Conservation (phyloP, 805 yeast species). For the Spathaspora arborariae region DNA sequence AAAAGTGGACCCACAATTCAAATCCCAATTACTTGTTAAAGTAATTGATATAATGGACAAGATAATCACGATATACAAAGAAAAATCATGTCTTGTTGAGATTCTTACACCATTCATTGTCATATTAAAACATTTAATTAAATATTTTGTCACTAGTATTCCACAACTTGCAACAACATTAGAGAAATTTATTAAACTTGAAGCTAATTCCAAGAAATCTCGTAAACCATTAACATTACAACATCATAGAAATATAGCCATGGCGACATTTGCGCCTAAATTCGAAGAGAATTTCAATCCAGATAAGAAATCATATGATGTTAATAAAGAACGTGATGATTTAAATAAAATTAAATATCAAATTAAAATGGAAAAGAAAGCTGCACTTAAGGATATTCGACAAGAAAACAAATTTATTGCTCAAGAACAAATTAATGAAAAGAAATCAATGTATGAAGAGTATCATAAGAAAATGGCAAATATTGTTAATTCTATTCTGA, state of each 20-base stretch:
- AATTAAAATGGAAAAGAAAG: constrained; percentile 88
- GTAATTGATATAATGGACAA: constrained; percentile 28
- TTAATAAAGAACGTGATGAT: constrained; percentile 73
- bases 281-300: constrained; percentile 96
- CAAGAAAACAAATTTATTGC: constrained; percentile 85
- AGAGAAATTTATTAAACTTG: constrained; percentile 46
- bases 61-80: constrained; percentile 51
- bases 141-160: constrained; percentile 27
- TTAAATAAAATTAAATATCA: constrained; percentile 76
- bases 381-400: constrained; percentile 84
- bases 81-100: constrained; percentile 58
- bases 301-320: constrained; percentile 87
- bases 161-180: constrained; percentile 40
- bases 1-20: constrained; percentile 10
- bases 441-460: constrained; percentile 67
- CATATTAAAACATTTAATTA: constrained; percentile 39
- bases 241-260: constrained; percentile 77
- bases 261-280: constrained; percentile 82
- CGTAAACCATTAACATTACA: constrained; percentile 73
- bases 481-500: constrained; percentile 80
- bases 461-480: constrained; percentile 89
- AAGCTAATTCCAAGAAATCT: constrained; percentile 24
- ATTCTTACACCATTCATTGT: constrained; percentile 45
- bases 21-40: constrained; percentile 31
- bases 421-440: constrained; percentile 75